phyloP scores from a whole-genome alignment of 2,329 filamentous ascomycete species.

The Sporothrix brasiliensis region DNA sequence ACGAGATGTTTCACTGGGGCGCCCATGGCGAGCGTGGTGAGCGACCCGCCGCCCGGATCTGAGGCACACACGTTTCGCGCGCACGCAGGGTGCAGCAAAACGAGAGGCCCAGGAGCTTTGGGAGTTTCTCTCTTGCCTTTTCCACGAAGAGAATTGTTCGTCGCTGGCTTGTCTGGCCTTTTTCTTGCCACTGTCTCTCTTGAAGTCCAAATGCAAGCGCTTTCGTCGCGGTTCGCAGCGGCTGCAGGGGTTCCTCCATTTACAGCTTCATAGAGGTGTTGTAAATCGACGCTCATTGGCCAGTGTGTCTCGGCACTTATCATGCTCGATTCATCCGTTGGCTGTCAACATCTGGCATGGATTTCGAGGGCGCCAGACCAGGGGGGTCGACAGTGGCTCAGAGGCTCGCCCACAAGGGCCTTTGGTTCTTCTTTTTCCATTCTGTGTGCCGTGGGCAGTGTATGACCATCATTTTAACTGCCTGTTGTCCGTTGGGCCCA shows the following conservation, averaged over 20 bases:
- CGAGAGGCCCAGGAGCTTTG: slow-evolving; percentile 33
- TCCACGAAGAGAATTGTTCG: background rate
- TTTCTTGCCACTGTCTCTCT: background rate
- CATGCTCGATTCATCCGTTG: slow-evolving; percentile 18
- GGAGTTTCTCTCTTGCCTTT: background rate
- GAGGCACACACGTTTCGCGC: slow-evolving; percentile 38
- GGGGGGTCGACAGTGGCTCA: background rate
- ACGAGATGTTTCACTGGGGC: slow-evolving; percentile 31
- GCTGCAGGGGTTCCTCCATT: slow-evolving; percentile 20
- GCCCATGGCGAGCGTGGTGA: slow-evolving; percentile 28
- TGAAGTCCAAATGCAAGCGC: slow-evolving; percentile 4
- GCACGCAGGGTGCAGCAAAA: slow-evolving; percentile 25
- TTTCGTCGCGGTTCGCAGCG: background rate
- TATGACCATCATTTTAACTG: background rate
- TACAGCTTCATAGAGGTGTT: background rate
- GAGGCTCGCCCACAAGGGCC: slow-evolving; percentile 1
- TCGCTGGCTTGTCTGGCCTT: background rate
- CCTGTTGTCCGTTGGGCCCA: background rate
- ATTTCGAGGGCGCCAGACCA: slow-evolving; percentile 6
- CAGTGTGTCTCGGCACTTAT: slow-evolving; percentile 10
- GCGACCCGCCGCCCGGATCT: slow-evolving; percentile 23
- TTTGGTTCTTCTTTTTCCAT: background rate
- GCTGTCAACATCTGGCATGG: slow-evolving; percentile 15
- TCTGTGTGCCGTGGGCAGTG: background rate
- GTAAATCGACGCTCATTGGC: background rate